Conservation (phyloP, 768 basidiomycete species). For the Leucogyrophana mollusca region DNA sequence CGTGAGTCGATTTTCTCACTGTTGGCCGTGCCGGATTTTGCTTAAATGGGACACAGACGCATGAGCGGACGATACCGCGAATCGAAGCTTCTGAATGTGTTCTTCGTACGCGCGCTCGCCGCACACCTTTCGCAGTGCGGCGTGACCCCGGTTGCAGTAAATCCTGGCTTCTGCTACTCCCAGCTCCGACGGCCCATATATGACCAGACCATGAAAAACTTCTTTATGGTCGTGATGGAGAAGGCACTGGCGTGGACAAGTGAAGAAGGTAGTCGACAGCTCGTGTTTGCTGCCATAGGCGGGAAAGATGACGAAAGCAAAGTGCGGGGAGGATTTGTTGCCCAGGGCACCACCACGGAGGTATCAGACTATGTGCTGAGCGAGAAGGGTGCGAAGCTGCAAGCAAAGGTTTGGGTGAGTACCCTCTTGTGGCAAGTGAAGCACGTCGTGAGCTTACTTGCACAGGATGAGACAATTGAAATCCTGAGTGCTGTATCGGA, state of each 20-base stretch:
- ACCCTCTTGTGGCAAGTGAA: constrained; percentile 1
- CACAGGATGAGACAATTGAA: too few relatives aligned
- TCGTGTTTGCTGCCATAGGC: constrained; percentile 30
- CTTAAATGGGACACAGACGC: constrained; percentile 3
- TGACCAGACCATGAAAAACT: neutral
- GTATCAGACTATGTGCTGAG: constrained; percentile 34
- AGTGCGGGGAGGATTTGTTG: constrained; percentile 21
- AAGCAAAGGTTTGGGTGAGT: constrained; percentile 34
- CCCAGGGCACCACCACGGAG: constrained; percentile 12
- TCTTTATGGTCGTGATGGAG: constrained; percentile 5
- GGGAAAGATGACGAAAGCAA: constrained; percentile 15
- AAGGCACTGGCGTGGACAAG: constrained; percentile 15
- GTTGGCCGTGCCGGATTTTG: neutral
- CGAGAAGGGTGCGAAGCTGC: constrained; percentile 23
- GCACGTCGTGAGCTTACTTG: too few relatives aligned
- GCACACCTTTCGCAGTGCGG: constrained; percentile 16
- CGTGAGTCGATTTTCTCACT: constrained; percentile 11
- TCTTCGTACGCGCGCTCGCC: constrained; percentile 29
- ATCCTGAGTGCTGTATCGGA: too few relatives aligned
- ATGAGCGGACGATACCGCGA: constrained; percentile 20
- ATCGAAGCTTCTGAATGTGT: constrained; percentile 30
- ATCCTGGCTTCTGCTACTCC: constrained; percentile 32
- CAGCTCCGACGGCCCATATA: constrained; percentile 12
- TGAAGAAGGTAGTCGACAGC: constrained; percentile 34
- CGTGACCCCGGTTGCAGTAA: constrained; percentile 22